These are phyloP conservation scores for Aspergillus caelatus DNA, from an alignment of 2,329 filamentous ascomycete species.

Conservation along the genomic window DNA sequence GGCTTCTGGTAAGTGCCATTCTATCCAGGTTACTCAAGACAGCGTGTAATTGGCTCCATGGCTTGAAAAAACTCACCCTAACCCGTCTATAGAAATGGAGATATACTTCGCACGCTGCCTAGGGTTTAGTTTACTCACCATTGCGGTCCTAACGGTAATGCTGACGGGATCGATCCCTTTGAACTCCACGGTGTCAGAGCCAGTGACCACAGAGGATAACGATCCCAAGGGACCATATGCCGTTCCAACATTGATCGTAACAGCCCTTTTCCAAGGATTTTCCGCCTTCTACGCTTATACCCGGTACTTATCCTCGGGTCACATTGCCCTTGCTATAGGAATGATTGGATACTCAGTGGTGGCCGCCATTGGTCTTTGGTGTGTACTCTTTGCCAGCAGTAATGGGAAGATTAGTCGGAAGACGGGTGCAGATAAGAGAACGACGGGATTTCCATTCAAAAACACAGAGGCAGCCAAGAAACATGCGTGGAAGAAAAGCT, in stretches of 20 bases:
- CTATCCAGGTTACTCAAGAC: background rate
- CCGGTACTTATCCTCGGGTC: conserved; percentile 60
- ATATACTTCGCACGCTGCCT: conserved; percentile 73
- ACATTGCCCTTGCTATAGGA: conserved; percentile 64
- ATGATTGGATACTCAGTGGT: conserved; percentile 60
- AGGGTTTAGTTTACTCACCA: conserved; percentile 66
- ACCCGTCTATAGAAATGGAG: conserved; percentile 53
- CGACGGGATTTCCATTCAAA: conserved; percentile 66
- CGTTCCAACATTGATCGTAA: conserved; percentile 66
- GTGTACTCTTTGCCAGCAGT: conserved; percentile 60
- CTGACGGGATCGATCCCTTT: conserved; percentile 73
- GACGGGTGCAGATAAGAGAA: conserved; percentile 69
- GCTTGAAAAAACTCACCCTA: background rate
- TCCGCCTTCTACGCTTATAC: conserved; percentile 70
- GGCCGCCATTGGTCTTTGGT: conserved; percentile 67
- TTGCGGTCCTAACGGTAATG: conserved; percentile 67
- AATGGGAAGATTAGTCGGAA: conserved; percentile 61
- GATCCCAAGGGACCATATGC: conserved; percentile 64
- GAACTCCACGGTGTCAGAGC: conserved; percentile 49
- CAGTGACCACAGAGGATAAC: conserved; percentile 46
- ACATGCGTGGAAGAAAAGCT: conserved; percentile 37
- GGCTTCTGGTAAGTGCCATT: conserved; percentile 51
- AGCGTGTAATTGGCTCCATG: background rate
- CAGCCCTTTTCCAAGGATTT: conserved; percentile 65
- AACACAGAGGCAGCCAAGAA: conserved; percentile 62